These are phyloP conservation scores for Venturia aucupariae DNA, from an alignment of 2,329 filamentous ascomycete genomes.

Conservation along the genomic window DNA sequence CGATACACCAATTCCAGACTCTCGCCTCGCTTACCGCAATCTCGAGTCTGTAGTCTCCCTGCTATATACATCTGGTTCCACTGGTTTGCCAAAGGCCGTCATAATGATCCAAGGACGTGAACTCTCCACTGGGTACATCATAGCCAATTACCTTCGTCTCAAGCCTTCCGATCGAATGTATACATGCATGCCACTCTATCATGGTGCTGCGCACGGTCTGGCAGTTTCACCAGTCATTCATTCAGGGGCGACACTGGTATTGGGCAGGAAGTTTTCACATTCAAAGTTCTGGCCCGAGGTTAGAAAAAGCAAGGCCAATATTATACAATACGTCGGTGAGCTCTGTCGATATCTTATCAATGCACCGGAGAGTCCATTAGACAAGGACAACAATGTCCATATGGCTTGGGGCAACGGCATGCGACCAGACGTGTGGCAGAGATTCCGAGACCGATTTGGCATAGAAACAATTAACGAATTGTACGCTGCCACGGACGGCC, in stretches of 20 bases:
- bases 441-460: slow-evolving; percentile 30
- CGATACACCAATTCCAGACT: slow-evolving; percentile 10
- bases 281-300: slow-evolving; percentile 32
- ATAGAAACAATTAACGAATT: slow-evolving; percentile 32
- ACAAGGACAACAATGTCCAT: slow-evolving; percentile 25
- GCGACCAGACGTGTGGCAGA: slow-evolving; percentile 33
- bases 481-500: slow-evolving; percentile 32
- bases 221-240: slow-evolving; percentile 24
- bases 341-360: slow-evolving; percentile 29
- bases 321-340: slow-evolving; percentile 31
- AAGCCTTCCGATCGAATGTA: slow-evolving; percentile 25
- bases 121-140: slow-evolving; percentile 21
- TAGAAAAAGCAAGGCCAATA: slow-evolving; percentile 22
- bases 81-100: slow-evolving; percentile 28
- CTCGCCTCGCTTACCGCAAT: slow-evolving; percentile 23
- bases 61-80: slow-evolving; percentile 30
- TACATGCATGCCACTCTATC: slow-evolving; percentile 31
- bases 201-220: slow-evolving; percentile 17
- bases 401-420: slow-evolving; percentile 34
- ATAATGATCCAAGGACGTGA: slow-evolving; percentile 21
- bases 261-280: slow-evolving; percentile 23
- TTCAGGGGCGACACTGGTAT: slow-evolving; percentile 18
- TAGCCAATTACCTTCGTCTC: slow-evolving; percentile 22
- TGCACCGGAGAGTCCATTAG: slow-evolving; percentile 24
- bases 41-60: slow-evolving; percentile 22